Evolutionary conservation across 2,329 filamentous ascomycete genomes (phyloP), one percentile per base, ranked within the genome.

Genomic region (Diplocarpon rosae): DNA sequence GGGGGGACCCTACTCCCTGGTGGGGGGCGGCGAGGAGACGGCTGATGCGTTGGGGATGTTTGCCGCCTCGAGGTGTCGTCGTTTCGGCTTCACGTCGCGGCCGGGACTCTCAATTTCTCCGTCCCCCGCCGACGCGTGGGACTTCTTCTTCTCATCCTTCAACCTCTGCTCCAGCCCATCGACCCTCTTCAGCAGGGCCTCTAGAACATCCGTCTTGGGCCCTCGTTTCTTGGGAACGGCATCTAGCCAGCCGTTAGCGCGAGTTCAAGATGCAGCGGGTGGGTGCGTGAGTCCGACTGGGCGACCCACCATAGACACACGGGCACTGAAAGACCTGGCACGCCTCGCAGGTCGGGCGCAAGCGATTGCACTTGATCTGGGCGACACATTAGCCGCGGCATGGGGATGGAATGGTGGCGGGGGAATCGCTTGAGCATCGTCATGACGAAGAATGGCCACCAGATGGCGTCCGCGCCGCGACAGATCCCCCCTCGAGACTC

Each of bases 341-440:
- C 45, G 87, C 86, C 63, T 93, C 87, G 59, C 87, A 94, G 37
- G 84, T 83, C 30, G 87, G 87, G 38, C 85, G 78, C 52, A 89
- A 69, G 45, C 87, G 78, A 64, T 92, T 93, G 69, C 87, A 94
- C 69, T 94, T 94, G 67, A 94, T 94, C 86, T 93, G 58, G 51
- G 46, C 42, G 43, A 49, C 41, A 35, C 49, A 48, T 52, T 43
- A 58, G 53, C 32, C 29, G 7, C 20, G 4, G 20, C 4, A 7
- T 24, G 4, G 7, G 20, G 7, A 24, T 24, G 20, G 20, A 3
- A 24, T 24, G 20, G 20, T 24, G 20, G 20, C 20, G 7, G 3
- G 4, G 20, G 4, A 24, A 24, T 24, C 20, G 20, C 20, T 4
- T 24, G 4, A 24, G 7, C 20, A 24, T 24, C n/a, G n/a, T n/a